A percentile compares a stretch with the other conserved stretches of the same genome.
These are phyloP conservation scores for Arachnomyces sp. DNA, from an alignment of 2,329 filamentous ascomycete species.

Conservation along the genomic window DNA sequence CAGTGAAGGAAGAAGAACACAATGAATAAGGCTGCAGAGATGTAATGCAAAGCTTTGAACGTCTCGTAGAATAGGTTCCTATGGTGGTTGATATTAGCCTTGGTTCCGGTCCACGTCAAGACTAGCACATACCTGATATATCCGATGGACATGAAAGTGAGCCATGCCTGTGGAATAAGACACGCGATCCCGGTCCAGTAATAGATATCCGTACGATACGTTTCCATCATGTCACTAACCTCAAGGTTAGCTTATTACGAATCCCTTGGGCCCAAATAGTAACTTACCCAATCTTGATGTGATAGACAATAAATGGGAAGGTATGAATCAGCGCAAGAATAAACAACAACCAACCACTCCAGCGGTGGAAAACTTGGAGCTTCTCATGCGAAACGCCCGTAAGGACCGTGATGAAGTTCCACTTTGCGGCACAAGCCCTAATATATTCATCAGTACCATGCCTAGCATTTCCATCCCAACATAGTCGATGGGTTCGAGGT, in stretches of 20 bases:
- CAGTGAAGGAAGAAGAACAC: conserved; percentile 56
- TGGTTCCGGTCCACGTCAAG: too few relatives aligned
- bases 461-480: background rate
- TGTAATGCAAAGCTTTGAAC: conserved; percentile 51
- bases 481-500: background rate
- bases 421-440: conserved; percentile 41
- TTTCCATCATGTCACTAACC: conserved; percentile 34
- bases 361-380: conserved; percentile 44
- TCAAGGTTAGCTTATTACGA: background rate
- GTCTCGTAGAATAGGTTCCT: conserved; percentile 52
- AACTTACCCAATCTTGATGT: conserved; percentile 29
- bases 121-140: conserved; percentile 16
- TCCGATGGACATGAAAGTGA: conserved; percentile 38
- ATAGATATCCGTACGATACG: conserved; percentile 36
- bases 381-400: conserved; percentile 51
- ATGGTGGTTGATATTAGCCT: conserved; percentile 1
- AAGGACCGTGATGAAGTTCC: conserved; percentile 45
- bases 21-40: conserved; percentile 47
- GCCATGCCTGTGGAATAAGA: conserved; percentile 44
- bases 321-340: conserved; percentile 48
- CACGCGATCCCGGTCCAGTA: conserved; percentile 51
- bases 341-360: conserved; percentile 47
- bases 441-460: background rate
- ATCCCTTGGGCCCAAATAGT: background rate
- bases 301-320: conserved; percentile 49